Evolutionary conservation across 2,329 filamentous ascomycete genomes (phyloP).

Genomic region (Sporothrix dimorphospora): DNA sequence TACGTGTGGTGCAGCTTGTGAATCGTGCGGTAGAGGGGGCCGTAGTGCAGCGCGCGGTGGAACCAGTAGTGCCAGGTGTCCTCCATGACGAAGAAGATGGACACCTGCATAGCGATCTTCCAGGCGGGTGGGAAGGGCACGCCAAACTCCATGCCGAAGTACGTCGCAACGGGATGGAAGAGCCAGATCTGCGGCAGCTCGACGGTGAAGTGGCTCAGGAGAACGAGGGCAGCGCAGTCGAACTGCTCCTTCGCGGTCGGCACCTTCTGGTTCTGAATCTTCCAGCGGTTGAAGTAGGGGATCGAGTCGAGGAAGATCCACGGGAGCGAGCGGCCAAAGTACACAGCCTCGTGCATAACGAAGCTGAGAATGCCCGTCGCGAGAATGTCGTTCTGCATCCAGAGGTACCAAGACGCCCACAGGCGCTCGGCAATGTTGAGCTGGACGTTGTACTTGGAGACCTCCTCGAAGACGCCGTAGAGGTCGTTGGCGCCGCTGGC

Average conservation of each 20-base stretch:
- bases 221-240: constrained; percentile 89
- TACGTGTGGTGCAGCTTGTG: constrained; percentile 99
- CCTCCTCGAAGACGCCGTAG: constrained; percentile 63
- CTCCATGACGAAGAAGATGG: constrained; percentile 92
- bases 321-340: constrained; percentile 88
- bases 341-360: constrained; percentile 88
- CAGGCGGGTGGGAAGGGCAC: constrained; percentile 85
- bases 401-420: constrained; percentile 96
- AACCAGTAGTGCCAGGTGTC: constrained; percentile 99
- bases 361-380: constrained; percentile 99
- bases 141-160: constrained; percentile 82
- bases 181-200: constrained; percentile 99
- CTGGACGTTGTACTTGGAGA: constrained; percentile 76
- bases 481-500: constrained; percentile 51
- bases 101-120: constrained; percentile 90
- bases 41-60: constrained; percentile 91
- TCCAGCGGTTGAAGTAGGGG: constrained; percentile 87
- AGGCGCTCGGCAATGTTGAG: constrained; percentile 85
- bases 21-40: constrained; percentile 91
- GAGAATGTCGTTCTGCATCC: constrained; percentile 96
- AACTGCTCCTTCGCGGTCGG: constrained; percentile 93
- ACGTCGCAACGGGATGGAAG: constrained; percentile 95
- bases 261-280: constrained; percentile 89
- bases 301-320: constrained; percentile 92
- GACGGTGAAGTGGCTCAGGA: constrained; percentile 95